phyloP scores from a whole-genome alignment of 78 protist genomes.

The Dictyostelium firmibasis region DNA sequence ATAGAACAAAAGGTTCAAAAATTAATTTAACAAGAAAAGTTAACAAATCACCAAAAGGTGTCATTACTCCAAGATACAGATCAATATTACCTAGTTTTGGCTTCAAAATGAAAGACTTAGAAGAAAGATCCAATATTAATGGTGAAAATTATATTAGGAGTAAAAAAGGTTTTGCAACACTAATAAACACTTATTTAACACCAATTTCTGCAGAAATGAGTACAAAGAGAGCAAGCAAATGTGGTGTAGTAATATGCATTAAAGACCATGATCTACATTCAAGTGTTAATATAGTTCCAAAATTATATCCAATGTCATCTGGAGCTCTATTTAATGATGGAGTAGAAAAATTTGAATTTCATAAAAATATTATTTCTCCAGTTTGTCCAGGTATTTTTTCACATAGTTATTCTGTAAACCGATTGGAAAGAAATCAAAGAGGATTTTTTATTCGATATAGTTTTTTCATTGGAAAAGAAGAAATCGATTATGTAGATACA shows the following conservation, averaged over 20 bases:
- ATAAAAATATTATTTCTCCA: not conserved
- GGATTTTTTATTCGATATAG: not conserved
- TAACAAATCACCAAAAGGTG: not conserved
- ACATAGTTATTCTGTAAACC: not conserved
- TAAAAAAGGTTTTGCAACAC: not conserved
- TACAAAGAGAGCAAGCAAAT: not conserved
- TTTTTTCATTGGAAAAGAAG: not conserved
- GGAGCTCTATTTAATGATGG: not conserved
- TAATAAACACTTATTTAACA: not conserved
- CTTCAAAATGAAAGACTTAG: not conserved
- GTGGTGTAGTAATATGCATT: not conserved
- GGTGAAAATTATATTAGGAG: not conserved
- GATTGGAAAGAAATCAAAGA: not conserved
- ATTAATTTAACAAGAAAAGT: not conserved
- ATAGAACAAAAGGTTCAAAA: not conserved
- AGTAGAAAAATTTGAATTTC: not conserved
- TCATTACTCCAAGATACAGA: not conserved
- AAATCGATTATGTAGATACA: not conserved
- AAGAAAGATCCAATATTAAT: not conserved
- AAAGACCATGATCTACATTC: not conserved
- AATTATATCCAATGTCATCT: not conserved
- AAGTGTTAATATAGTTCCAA: not conserved
- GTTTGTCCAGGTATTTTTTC: not conserved
- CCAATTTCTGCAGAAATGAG: not conserved
- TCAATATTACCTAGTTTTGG: not conserved